phyloP scores from a whole-genome alignment of 768 basidiomycete species.

The Mrakia frigida region DNA sequence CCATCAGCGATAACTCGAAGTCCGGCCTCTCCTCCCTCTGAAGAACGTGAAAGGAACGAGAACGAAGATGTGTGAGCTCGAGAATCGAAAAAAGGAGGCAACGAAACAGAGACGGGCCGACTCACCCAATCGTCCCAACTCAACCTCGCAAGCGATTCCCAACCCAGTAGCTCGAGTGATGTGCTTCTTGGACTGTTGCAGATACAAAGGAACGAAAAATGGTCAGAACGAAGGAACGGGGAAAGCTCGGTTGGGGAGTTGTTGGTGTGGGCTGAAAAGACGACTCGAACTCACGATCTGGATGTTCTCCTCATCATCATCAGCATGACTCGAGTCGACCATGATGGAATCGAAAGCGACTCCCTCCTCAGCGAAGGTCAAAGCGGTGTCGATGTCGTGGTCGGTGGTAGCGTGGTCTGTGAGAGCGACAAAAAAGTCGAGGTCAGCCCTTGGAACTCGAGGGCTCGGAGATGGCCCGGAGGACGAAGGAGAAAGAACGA shows the following conservation, averaged over 20 bases:
- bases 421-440: not conserved
- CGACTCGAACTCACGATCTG: slow-evolving; percentile 35
- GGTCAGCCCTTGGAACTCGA: slow-evolving; percentile 1
- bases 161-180: slow-evolving; percentile 42
- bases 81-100: not conserved
- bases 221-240: not conserved
- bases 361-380: slow-evolving; percentile 44
- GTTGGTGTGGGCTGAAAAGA: not conserved
- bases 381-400: slow-evolving; percentile 43
- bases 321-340: slow-evolving; percentile 45
- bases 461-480: not conserved
- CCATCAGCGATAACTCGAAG: slow-evolving; percentile 42
- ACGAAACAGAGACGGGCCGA: not conserved
- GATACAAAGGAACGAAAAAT: not conserved
- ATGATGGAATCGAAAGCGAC: slow-evolving; percentile 46
- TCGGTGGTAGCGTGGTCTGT: slow-evolving; percentile 42
- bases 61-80: not conserved
- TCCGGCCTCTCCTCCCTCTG: slow-evolving; percentile 32
- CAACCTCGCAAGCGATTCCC: slow-evolving; percentile 45
- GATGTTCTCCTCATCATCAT: slow-evolving; percentile 43
- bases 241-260: not conserved
- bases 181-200: slow-evolving; percentile 29
- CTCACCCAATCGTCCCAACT: slow-evolving; percentile 42
- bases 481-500: not conserved
- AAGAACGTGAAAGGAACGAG: not conserved